Evolutionary conservation across 768 basidiomycete species (phyloP).

Genomic region (Trametes elegans): DNA sequence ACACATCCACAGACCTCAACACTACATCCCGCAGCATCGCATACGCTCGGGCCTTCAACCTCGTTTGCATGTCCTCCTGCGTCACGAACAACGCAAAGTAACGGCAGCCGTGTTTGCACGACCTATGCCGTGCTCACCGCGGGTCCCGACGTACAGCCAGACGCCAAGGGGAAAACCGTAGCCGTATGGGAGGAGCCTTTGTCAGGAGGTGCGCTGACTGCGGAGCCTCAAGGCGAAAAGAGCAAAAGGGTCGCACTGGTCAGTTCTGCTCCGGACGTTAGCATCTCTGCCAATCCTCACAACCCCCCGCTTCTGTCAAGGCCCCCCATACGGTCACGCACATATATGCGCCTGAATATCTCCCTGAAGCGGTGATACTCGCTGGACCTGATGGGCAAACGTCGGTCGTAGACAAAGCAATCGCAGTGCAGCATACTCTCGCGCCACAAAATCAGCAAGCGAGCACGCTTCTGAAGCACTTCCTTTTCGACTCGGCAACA

Average conservation of each 20-base stretch:
- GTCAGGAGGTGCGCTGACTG: slow-evolving; percentile 20
- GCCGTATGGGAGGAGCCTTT: slow-evolving; percentile 62
- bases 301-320: slow-evolving; percentile 31
- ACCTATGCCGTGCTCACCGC: slow-evolving; percentile 56
- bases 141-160: slow-evolving; percentile 42
- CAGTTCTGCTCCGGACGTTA: slow-evolving; percentile 27
- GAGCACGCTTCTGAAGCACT: slow-evolving; percentile 26
- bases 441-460: slow-evolving; percentile 14
- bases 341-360: slow-evolving; percentile 34
- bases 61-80: slow-evolving; percentile 60
- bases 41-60: slow-evolving; percentile 67
- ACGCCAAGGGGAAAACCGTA: slow-evolving; percentile 48
- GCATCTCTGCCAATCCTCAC: not conserved
- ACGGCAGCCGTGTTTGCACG: slow-evolving; percentile 37
- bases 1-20: slow-evolving; percentile 51
- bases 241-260: slow-evolving; percentile 46
- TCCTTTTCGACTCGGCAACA: slow-evolving; percentile 26
- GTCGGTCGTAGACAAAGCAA: slow-evolving; percentile 30
- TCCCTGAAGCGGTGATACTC: slow-evolving; percentile 31
- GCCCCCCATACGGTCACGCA: slow-evolving; percentile 41
- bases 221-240: slow-evolving; percentile 27
- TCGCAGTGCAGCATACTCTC: slow-evolving; percentile 26
- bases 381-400: slow-evolving; percentile 35
- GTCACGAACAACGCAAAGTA: slow-evolving; percentile 36
- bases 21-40: slow-evolving; percentile 63